Evolutionary conservation across 495 filamentous ascomycete genomes (phyloP), one percentile per base, ranked within the genome.

Genomic region (Amphirosellinia nigrospora): DNA sequence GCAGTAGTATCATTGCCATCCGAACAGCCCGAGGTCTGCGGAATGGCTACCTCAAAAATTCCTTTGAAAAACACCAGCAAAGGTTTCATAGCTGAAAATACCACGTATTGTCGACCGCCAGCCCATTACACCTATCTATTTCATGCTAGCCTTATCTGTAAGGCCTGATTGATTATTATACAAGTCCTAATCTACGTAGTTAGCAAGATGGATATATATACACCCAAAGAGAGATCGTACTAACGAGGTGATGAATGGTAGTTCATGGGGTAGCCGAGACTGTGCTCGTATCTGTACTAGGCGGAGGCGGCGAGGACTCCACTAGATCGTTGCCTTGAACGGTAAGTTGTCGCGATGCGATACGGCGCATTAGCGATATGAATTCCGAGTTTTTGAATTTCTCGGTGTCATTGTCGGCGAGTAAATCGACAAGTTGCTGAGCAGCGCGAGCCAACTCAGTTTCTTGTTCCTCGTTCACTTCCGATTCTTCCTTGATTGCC

Each of bases 381-480:
- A 85, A 85, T 16, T 72, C 71, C 9, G 83, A 85, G 36, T 82
- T 79, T 60, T 77, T 80, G 67, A 85, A 84, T 66, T 84, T 85
- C 10, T 80, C 76, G 0, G 77, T 79, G 38, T 74, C 50, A 66
- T 83, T 80, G 59, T 74, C 74, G 9, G 76, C 64, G 9, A 85
- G 78, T 3, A 79, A 78, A 45, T 75, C 63, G 32, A 85, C 68
- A 36, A 85, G 81, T 28, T 78, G 72, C 45, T 75, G 73, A 26
- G 83, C 83, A 0, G 82, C 82, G 21, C 62, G 71, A 10, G 81
- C 81, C 1, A 85, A 72, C 23, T 83, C 79, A 30, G 77, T 67
- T 58, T 76, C 71, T 1, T 32, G 43, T 23, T 48, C 74, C 72
- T n/a, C 73, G 45, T 26, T 67, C 63, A 36, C 52, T 46, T 4